These are phyloP conservation scores for Nothophytophthora sp. DNA, from an alignment of 352 stramenopile species.

Conservation along the genomic window DNA sequence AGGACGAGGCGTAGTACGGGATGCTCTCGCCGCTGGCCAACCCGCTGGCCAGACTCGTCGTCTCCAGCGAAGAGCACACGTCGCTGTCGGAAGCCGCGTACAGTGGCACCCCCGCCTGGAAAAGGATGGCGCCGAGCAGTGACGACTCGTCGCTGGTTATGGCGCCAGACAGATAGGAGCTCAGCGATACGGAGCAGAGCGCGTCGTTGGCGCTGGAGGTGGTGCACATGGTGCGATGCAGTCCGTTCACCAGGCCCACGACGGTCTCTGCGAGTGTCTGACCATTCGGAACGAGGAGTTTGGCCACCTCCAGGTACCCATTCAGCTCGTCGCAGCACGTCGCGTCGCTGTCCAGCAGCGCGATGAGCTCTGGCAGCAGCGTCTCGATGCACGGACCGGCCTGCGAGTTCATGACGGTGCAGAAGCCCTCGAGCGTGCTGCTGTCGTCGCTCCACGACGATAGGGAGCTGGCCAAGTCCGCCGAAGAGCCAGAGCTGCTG, in stretches of 20 bases:
- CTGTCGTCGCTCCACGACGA: constrained; percentile 40
- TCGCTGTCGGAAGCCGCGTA: constrained; percentile 43
- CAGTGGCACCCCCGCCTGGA: constrained; percentile 44
- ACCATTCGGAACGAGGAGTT: constrained; percentile 44
- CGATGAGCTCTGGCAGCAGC: constrained; percentile 43
- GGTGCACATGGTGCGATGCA: constrained; percentile 61
- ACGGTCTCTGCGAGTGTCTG: constrained; percentile 49
- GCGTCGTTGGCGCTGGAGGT: constrained; percentile 32
- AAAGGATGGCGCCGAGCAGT: constrained; percentile 42
- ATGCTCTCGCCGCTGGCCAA: constrained; percentile 28
- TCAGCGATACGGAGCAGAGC: constrained; percentile 49
- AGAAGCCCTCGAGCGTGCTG: constrained; percentile 49
- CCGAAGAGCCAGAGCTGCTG: constrained; percentile 14
- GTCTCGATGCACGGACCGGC: constrained; percentile 45
- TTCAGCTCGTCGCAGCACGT: constrained; percentile 51
- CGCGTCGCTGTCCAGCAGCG: constrained; percentile 43
- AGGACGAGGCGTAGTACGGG: constrained; percentile 49
- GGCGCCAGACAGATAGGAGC: constrained; percentile 35
- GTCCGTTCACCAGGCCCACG: constrained; percentile 46
- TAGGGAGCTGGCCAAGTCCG: constrained; percentile 30
- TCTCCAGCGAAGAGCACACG: constrained; percentile 45
- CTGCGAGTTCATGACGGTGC: constrained; percentile 53
- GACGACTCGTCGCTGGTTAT: constrained; percentile 35
- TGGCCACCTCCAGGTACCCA: constrained; percentile 47
- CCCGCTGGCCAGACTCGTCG: constrained; percentile 37